Evolutionary conservation across 106 monocot species (phyloP).

Genomic region (Acanthochlamys bracteata): DNA sequence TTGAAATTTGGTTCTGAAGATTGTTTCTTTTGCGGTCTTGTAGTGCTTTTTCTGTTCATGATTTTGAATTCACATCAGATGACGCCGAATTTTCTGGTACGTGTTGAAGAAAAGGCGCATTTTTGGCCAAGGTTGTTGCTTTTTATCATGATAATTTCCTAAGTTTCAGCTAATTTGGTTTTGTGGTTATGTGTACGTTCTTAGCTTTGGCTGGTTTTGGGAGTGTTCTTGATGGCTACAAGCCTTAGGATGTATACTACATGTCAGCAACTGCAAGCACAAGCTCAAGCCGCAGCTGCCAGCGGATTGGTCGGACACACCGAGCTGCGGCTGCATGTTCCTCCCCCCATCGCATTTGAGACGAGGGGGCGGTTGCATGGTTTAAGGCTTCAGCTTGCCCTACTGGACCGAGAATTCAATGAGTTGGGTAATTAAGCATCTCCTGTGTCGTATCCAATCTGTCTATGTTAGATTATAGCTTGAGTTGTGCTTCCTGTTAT

Average conservation of each 20-base stretch:
- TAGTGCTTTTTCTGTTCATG: conserved; percentile 50
- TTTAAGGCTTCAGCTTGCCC: conserved; percentile 86
- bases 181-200: neutral
- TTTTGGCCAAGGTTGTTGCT: neutral
- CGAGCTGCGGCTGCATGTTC: conserved; percentile 73
- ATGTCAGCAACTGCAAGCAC: conserved; percentile 91
- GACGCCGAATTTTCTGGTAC: conserved; percentile 91
- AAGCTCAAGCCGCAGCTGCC: conserved; percentile 34
- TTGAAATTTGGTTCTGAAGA: neutral
- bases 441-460: neutral
- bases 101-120: neutral
- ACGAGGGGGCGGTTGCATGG: conserved; percentile 37
- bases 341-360: conserved; percentile 43
- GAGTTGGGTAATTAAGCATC: neutral
- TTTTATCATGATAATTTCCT: neutral
- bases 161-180: neutral
- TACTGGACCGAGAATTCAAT: conserved; percentile 88
- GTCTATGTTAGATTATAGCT: too few species aligned
- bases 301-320: conserved; percentile 76
- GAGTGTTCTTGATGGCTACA: conserved; percentile 39
- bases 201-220: conserved; percentile 44
- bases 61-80: conserved; percentile 68
- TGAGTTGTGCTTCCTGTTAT: neutral
- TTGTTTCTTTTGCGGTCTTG: neutral
- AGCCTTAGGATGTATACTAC: conserved; percentile 53